phyloP scores from a whole-genome alignment of 164 flowering plant species.

The Chloranthus sessilifolius region DNA sequence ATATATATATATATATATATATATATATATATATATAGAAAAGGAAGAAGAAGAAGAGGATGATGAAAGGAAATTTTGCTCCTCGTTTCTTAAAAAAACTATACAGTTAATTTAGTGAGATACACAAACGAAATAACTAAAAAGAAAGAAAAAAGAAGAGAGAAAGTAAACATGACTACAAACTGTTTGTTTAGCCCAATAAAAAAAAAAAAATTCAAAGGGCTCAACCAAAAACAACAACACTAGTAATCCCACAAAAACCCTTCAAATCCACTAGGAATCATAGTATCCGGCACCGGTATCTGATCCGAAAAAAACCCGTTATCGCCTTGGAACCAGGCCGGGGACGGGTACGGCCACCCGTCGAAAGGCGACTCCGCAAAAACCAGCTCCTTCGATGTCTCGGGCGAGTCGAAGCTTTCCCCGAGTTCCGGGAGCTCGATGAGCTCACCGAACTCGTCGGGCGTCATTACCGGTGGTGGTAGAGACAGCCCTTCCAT shows the following conservation, averaged over 20 bases:
- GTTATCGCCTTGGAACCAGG: constrained; percentile 18
- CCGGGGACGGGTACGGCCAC: constrained; percentile 30
- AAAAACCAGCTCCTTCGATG: constrained; percentile 20
- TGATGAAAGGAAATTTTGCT: too few species aligned
- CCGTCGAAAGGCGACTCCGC: constrained; percentile 34
- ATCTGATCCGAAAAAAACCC: constrained; percentile 15
- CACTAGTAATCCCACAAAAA: constrained; percentile 30
- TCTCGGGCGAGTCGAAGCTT: constrained; percentile 24
- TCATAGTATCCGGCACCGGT: constrained; percentile 16
- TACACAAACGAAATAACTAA: neutral
- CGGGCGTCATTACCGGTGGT: constrained; percentile 9
- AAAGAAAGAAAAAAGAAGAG: neutral
- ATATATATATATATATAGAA: too few species aligned
- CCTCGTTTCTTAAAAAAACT: too few species aligned
- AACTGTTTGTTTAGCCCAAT: constrained; percentile 1
- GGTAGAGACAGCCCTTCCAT: constrained; percentile 36
- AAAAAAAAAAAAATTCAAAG: constrained; percentile 5
- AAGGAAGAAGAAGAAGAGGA: too few species aligned
- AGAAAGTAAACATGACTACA: constrained; percentile 4
- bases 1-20: too few species aligned
- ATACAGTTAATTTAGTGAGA: too few species aligned
- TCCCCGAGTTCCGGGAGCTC: constrained; percentile 42
- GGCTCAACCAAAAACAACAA: neutral
- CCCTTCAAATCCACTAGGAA: constrained; percentile 19
- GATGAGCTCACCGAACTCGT: constrained; percentile 51